These are phyloP conservation scores for Coprinopsis marcescibilis DNA, from an alignment of 768 basidiomycete species.

Conservation along the genomic window DNA sequence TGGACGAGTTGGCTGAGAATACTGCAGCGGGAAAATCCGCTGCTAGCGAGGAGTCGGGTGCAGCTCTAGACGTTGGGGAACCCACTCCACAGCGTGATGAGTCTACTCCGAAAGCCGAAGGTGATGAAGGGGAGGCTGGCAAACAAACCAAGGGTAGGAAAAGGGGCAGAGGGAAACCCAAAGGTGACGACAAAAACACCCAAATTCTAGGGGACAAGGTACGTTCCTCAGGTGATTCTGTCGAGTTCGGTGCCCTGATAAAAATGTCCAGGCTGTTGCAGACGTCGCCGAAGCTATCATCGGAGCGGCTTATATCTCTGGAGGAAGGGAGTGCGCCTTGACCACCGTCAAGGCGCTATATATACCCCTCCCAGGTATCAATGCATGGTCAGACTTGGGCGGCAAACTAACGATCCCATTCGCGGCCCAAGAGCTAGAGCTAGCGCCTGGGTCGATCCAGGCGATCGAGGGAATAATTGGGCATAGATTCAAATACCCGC, in stretches of 20 bases:
- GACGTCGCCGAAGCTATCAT: slow-evolving; percentile 84
- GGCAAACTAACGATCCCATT: slow-evolving; percentile 39
- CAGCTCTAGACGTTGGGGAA: no score
- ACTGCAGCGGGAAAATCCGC: not conserved
- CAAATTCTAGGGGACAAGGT: slow-evolving; percentile 80
- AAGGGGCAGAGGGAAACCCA: slow-evolving; percentile 1
- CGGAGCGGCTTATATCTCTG: slow-evolving; percentile 73
- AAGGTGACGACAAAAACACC: slow-evolving; percentile 20
- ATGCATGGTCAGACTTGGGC: slow-evolving; percentile 70
- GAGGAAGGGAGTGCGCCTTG: slow-evolving; percentile 63
- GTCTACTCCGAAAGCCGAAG: no score
- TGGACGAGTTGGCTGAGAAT: not conserved
- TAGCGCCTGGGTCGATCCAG: slow-evolving; percentile 43
- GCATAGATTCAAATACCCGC: slow-evolving; percentile 52
- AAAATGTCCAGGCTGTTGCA: slow-evolving; percentile 73
- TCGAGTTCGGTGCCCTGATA: not conserved
- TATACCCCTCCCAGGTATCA: slow-evolving; percentile 57
- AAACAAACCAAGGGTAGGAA: not conserved
- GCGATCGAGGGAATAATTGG: slow-evolving; percentile 63
- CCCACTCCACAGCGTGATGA: no score
- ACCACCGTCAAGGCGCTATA: slow-evolving; percentile 58
- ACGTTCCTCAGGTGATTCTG: not conserved
- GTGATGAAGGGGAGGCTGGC: not conserved
- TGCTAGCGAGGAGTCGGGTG: no score
- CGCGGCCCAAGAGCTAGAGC: slow-evolving; percentile 35